A percentile compares a stretch with the other conserved stretches of the same genome.
Conservation (phyloP, 352 stramenopile genomes). For the Thalassiosira livingstoniorum region DNA sequence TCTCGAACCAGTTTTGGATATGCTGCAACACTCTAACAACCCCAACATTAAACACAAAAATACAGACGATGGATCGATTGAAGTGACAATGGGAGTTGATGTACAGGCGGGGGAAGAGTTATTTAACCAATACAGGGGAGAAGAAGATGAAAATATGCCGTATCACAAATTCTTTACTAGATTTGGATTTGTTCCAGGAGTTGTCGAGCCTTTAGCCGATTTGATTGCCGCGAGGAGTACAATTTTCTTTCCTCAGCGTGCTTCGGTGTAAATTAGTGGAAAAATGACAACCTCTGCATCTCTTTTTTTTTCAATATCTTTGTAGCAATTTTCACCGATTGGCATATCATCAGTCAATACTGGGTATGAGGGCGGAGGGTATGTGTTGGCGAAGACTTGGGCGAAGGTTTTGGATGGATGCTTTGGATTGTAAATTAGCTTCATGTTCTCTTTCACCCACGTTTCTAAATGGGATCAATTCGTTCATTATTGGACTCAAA, state of each 20-base stretch:
- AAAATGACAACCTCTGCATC: too few relatives aligned
- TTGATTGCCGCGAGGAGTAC: slow-evolving; percentile 72
- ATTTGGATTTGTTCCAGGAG: slow-evolving; percentile 81
- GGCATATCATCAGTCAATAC: too few relatives aligned
- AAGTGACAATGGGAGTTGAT: slow-evolving; percentile 63
- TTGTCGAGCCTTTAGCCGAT: slow-evolving; percentile 70
- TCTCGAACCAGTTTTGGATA: slow-evolving; percentile 75
- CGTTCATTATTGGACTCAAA: too few relatives aligned
- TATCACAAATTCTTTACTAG: slow-evolving; percentile 81
- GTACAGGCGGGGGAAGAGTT: slow-evolving; percentile 70
- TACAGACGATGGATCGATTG: slow-evolving; percentile 60
- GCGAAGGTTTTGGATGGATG: too few relatives aligned
- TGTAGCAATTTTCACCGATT: too few relatives aligned
- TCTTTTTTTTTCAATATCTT: too few relatives aligned
- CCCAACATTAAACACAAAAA: slow-evolving; percentile 63
- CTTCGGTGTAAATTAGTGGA: slow-evolving; percentile 59
- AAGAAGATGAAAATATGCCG: slow-evolving; percentile 79
- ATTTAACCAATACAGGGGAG: slow-evolving; percentile 77
- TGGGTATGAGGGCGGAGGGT: too few relatives aligned
- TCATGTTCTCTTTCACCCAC: too few relatives aligned
- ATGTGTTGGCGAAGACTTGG: too few relatives aligned
- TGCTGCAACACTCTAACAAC: slow-evolving; percentile 71
- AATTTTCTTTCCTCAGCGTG: slow-evolving; percentile 78
- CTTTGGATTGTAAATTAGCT: too few relatives aligned
- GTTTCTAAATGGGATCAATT: too few relatives aligned